phyloP scores from a whole-genome alignment of 805 yeast genomes.

The Wickerhamomyces queroliae region DNA sequence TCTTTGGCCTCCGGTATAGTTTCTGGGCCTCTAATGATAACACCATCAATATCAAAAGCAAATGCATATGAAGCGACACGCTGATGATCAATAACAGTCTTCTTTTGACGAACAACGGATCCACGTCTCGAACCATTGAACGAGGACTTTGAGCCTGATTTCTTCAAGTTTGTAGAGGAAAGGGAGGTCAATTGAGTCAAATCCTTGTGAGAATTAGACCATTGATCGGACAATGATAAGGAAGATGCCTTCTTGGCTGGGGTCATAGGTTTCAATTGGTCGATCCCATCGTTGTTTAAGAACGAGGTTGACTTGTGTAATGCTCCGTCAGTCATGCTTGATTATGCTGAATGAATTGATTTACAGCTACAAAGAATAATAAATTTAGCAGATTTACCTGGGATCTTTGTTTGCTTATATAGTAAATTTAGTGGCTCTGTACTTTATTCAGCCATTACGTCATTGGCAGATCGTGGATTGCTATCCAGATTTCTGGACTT shows the following conservation, averaged over 20 bases:
- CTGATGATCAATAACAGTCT: slow-evolving; percentile 54
- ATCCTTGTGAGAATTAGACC: slow-evolving; percentile 32
- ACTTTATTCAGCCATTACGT: too few species aligned
- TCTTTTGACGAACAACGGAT: slow-evolving; percentile 33
- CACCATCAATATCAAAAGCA: slow-evolving; percentile 93
- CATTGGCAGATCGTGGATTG: too few species aligned
- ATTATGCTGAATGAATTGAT: too few species aligned
- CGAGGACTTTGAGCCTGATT: neutral
- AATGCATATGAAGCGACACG: slow-evolving; percentile 81
- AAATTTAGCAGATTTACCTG: too few species aligned
- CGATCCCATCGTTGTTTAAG: slow-evolving; percentile 70
- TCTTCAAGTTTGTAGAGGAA: slow-evolving; percentile 9
- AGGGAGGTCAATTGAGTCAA: slow-evolving; percentile 22
- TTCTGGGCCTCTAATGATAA: slow-evolving; percentile 76
- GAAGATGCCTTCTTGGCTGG: slow-evolving; percentile 62
- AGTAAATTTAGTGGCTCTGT: too few species aligned
- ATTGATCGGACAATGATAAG: slow-evolving; percentile 65
- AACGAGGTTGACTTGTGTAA: slow-evolving; percentile 38
- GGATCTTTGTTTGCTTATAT: too few species aligned
- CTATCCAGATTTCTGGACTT: too few species aligned
- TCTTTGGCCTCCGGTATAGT: slow-evolving; percentile 76
- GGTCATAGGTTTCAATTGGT: slow-evolving; percentile 54
- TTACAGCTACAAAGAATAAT: too few species aligned
- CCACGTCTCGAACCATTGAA: slow-evolving; percentile 13
- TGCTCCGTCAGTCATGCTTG: too few species aligned